Percentiles rank a stretch among this genome's conserved stretches.
phyloP scores from a whole-genome alignment of 2,329 filamentous ascomycete genomes.

The Fusarium tanahbumbuense region DNA sequence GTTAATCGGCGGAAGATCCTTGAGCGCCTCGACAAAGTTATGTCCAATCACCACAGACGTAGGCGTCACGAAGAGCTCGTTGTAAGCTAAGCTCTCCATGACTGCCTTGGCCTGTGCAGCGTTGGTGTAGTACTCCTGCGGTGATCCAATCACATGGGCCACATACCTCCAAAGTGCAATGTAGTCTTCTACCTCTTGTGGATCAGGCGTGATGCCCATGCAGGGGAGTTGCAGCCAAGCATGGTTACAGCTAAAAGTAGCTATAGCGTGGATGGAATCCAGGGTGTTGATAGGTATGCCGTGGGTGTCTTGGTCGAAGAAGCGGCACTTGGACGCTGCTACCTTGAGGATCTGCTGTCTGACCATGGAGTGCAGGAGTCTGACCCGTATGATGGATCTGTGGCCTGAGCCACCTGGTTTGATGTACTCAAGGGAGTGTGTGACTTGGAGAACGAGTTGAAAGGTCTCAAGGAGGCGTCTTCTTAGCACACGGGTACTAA shows the following conservation, averaged over 20 bases:
- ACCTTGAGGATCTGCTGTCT: conserved; percentile 71
- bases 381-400: conserved; percentile 70
- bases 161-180: conserved; percentile 65
- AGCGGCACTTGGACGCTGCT: conserved; percentile 59
- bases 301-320: conserved; percentile 68
- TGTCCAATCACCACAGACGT: conserved; percentile 52
- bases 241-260: conserved; percentile 70
- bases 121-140: conserved; percentile 43
- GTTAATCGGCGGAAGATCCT: conserved; percentile 52
- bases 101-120: conserved; percentile 45
- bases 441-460: conserved; percentile 66
- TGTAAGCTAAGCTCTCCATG: conserved; percentile 51
- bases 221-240: conserved; percentile 72
- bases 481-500: conserved; percentile 69
- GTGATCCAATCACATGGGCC: conserved; percentile 48
- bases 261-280: conserved; percentile 72
- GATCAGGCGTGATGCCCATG: conserved; percentile 69
- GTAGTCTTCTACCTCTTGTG: conserved; percentile 71
- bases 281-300: conserved; percentile 74
- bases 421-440: conserved; percentile 66
- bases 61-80: conserved; percentile 50
- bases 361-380: conserved; percentile 73
- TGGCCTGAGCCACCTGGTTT: conserved; percentile 72
- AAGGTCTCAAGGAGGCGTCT: conserved; percentile 64
- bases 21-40: conserved; percentile 55